A percentile compares a stretch with the other conserved stretches of the same genome.
Evolutionary conservation across 83 land plant species (phyloP).

Genomic region (Diphasiastrum complanatum): DNA sequence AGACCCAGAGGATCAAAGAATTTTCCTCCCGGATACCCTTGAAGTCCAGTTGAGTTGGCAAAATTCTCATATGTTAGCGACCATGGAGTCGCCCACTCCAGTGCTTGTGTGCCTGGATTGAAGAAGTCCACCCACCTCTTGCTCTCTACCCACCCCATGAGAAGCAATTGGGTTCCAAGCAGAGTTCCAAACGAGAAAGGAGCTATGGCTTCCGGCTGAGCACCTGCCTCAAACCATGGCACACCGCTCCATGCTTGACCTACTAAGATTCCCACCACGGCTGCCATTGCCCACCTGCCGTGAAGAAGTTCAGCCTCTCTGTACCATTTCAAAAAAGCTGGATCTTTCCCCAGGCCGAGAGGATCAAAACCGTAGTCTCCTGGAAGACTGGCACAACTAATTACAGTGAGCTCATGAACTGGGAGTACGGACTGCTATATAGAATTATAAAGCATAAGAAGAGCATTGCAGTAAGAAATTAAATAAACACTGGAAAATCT

Average conservation of each 20-base stretch:
- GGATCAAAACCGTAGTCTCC: conserved; percentile 98
- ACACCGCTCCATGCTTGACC: conserved; percentile 89
- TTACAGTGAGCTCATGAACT: background rate
- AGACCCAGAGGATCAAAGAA: conserved; percentile 82
- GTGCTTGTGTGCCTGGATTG: conserved; percentile 79
- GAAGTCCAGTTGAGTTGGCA: conserved; percentile 85
- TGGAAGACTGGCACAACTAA: conserved; percentile 52
- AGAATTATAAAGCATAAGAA: background rate
- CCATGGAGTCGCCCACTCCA: conserved; percentile 99
- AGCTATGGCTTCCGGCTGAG: conserved; percentile 72
- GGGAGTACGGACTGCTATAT: background rate
- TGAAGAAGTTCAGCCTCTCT: conserved; percentile 96
- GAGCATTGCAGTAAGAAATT: background rate
- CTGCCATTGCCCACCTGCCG: conserved; percentile 98
- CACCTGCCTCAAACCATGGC: conserved; percentile 98
- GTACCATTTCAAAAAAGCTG: conserved; percentile 88
- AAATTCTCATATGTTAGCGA: conserved; percentile 84
- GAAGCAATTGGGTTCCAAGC: conserved; percentile 81
- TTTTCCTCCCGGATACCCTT: conserved; percentile 95
- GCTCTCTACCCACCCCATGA: conserved; percentile 98
- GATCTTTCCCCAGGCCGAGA: conserved; percentile 89
- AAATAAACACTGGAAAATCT: background rate
- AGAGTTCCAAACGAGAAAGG: conserved; percentile 93
- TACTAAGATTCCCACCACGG: conserved; percentile 86
- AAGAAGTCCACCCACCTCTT: conserved; percentile 91